Conservation (phyloP, 2,329 filamentous ascomycete species). For the Neoarthrinium moseri region DNA sequence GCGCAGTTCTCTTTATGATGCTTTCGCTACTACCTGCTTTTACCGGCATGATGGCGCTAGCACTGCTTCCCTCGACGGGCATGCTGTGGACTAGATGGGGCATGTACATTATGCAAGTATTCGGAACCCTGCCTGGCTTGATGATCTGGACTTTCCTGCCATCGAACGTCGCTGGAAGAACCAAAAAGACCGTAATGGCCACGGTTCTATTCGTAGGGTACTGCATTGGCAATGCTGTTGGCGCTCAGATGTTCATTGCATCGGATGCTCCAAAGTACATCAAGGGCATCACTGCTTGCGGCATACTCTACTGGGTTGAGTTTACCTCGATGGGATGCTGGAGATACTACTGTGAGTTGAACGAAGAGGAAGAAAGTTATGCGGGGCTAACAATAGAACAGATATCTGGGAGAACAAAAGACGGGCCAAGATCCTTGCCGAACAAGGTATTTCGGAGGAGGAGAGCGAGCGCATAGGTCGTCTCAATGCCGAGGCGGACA, state of each 20-base stretch:
- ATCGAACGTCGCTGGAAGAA: constrained; percentile 21
- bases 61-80: constrained; percentile 21
- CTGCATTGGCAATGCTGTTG: constrained; percentile 16
- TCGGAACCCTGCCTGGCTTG: constrained; percentile 23
- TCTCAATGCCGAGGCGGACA: constrained; percentile 23
- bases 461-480: constrained; percentile 23
- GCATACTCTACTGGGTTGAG: constrained; percentile 23
- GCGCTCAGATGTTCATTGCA: constrained; percentile 21
- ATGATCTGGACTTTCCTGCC: constrained; percentile 32
- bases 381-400: constrained; percentile 2
- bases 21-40: constrained; percentile 28
- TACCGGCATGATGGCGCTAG: constrained; percentile 27
- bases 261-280: constrained; percentile 18
- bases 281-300: constrained; percentile 19
- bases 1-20: constrained; percentile 21
- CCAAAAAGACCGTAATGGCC: constrained; percentile 19
- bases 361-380: too few species aligned
- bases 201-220: constrained; percentile 18
- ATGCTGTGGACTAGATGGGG: constrained; percentile 29
- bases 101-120: constrained; percentile 28
- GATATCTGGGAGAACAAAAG: constrained; percentile 25
- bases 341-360: constrained; percentile 24
- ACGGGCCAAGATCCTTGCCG: constrained; percentile 18
- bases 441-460: constrained; percentile 22
- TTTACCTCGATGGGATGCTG: constrained; percentile 22